phyloP scores from a whole-genome alignment of 2,329 filamentous ascomycete genomes.

The Pseudocercospora cruenta region DNA sequence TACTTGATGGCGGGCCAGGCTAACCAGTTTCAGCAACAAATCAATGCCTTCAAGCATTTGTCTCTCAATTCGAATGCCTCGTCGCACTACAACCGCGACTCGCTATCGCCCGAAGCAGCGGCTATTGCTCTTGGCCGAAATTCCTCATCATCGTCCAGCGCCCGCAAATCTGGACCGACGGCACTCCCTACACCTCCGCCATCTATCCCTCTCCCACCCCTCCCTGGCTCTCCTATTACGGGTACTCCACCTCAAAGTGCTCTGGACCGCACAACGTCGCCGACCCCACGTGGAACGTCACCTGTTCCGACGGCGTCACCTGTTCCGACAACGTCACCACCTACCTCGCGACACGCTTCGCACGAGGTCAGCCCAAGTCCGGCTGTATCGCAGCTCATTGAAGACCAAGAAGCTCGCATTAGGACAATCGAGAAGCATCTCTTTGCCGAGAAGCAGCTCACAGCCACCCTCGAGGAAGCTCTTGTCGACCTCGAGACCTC shows the following conservation, averaged over 20 bases:
- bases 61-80: conserved; percentile 38
- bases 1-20: not conserved
- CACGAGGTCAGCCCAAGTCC: conserved; percentile 57
- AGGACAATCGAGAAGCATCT: conserved; percentile 96
- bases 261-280: conserved; percentile 50
- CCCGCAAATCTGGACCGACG: conserved; percentile 84
- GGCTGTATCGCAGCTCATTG: conserved; percentile 76
- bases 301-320: conserved; percentile 60
- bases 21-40: conserved; percentile 64
- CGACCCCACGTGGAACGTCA: conserved; percentile 61
- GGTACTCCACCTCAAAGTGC: conserved; percentile 45
- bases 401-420: conserved; percentile 94
- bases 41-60: conserved; percentile 39
- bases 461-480: conserved; percentile 91
- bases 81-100: conserved; percentile 47
- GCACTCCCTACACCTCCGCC: conserved; percentile 92
- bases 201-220: conserved; percentile 90
- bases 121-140: conserved; percentile 54
- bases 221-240: conserved; percentile 66
- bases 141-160: conserved; percentile 66
- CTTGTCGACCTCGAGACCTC: conserved; percentile 91
- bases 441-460: conserved; percentile 93
- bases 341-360: conserved; percentile 73
- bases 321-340: conserved; percentile 56
- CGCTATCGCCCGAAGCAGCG: conserved; percentile 49